Percentiles rank a stretch among this genome's conserved stretches.
Evolutionary conservation across 2,329 filamentous ascomycete species (phyloP).

Genomic region (Fusarium coicis): DNA sequence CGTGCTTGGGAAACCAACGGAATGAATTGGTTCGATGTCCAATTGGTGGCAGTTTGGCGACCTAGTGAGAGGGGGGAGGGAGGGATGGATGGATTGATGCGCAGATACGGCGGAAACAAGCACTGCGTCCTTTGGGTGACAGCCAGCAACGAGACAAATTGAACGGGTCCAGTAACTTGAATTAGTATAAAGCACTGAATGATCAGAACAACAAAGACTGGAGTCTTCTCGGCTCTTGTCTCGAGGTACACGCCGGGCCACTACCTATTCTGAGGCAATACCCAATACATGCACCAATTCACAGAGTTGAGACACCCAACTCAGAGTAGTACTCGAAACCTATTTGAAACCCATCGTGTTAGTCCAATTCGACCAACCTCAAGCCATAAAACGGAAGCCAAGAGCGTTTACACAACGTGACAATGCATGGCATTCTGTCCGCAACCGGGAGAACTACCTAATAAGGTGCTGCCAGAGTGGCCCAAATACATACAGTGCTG

Average conservation of each 20-base stretch:
- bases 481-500: neutral
- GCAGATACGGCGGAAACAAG: slow-evolving; percentile 27
- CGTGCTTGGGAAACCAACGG: slow-evolving; percentile 25
- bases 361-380: slow-evolving; percentile 9
- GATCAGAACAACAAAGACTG: neutral
- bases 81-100: slow-evolving; percentile 5
- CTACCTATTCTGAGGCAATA: slow-evolving; percentile 15
- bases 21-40: slow-evolving; percentile 23
- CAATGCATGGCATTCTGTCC: neutral
- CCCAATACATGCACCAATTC: neutral
- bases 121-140: slow-evolving; percentile 9
- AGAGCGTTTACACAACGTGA: slow-evolving; percentile 13
- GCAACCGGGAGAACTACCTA: slow-evolving; percentile 16
- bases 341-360: slow-evolving; percentile 27
- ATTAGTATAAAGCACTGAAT: neutral
- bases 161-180: slow-evolving; percentile 7
- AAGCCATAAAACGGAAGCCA: slow-evolving; percentile 13
- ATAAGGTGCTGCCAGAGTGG: neutral
- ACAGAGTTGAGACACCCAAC: slow-evolving; percentile 18
- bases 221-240: neutral
- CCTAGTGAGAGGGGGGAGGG: slow-evolving; percentile 21
- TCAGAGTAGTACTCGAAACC: slow-evolving; percentile 23
- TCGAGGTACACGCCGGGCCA: neutral
- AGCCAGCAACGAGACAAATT: neutral
- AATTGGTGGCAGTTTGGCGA: slow-evolving; percentile 23